A percentile compares a stretch with the other conserved stretches of the same genome.
Evolutionary conservation across 768 basidiomycete genomes (phyloP).

Genomic region (Suillus variegatus): DNA sequence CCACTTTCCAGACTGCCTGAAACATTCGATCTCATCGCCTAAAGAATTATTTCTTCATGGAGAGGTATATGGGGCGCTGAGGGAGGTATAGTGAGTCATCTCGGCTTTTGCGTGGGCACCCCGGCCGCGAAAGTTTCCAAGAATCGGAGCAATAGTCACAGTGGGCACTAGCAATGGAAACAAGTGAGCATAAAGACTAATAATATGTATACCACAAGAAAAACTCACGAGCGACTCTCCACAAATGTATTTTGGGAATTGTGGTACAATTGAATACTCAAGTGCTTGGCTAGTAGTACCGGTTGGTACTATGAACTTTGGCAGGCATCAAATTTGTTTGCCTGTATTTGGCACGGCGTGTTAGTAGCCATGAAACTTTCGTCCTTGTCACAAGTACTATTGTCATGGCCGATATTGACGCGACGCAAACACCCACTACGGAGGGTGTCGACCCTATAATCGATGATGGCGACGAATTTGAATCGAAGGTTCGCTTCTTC

Average conservation of each 20-base stretch:
- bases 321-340: conserved; percentile 18
- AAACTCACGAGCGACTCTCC: background rate
- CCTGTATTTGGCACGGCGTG: conserved; percentile 24
- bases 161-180: background rate
- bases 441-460: conserved; percentile 35
- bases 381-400: conserved; percentile 17
- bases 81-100: background rate
- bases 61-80: background rate
- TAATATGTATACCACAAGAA: background rate
- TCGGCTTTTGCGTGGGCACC: background rate
- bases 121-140: background rate
- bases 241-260: background rate
- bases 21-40: background rate
- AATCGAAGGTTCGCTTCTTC: conserved; percentile 50
- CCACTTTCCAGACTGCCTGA: background rate
- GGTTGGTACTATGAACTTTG: background rate
- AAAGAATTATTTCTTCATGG: background rate
- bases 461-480: conserved; percentile 65
- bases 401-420: conserved; percentile 54
- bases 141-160: background rate
- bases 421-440: conserved; percentile 39
- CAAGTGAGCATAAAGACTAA: background rate
- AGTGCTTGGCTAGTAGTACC: background rate
- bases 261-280: background rate
- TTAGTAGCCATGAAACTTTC: conserved; percentile 26